phyloP scores from a whole-genome alignment of 768 basidiomycete genomes.

The Collybiopsis confluens region DNA sequence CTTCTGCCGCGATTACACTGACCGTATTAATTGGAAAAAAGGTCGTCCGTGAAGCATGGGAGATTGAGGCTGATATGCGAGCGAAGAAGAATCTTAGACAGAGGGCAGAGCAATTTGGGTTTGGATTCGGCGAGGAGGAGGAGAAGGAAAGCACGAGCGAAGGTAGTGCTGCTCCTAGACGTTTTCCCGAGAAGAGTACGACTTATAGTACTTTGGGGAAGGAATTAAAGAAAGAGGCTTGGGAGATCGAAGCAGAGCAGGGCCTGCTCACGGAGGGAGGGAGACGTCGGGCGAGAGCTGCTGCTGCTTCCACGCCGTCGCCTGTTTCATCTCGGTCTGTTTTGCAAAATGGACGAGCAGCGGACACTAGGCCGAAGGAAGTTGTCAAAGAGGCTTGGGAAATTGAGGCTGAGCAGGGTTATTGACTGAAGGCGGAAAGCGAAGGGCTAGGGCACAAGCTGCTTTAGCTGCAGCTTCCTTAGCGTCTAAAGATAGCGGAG shows the following conservation, averaged over 20 bases:
- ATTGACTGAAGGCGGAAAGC: conserved; percentile 67
- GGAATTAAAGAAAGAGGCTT: conserved; percentile 35
- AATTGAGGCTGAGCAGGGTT: conserved; percentile 73
- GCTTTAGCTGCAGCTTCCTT: conserved; percentile 24
- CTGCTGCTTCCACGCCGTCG: conserved; percentile 11
- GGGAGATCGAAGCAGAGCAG: conserved; percentile 52
- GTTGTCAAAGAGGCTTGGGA: conserved; percentile 74
- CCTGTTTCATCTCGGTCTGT: not conserved
- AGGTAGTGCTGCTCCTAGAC: not conserved
- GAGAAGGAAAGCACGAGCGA: not conserved
- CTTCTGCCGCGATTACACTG: conserved; percentile 37
- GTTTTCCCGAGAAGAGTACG: not conserved
- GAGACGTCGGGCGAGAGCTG: conserved; percentile 27
- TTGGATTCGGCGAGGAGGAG: conserved; percentile 42
- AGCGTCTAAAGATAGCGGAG: conserved; percentile 14
- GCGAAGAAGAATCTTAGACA: conserved; percentile 31
- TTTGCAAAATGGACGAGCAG: too few relatives aligned
- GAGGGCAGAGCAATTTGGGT: conserved; percentile 34
- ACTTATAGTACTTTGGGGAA: conserved; percentile 1
- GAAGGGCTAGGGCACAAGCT: conserved; percentile 57
- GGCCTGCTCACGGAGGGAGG: conserved; percentile 47
- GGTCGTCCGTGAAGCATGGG: conserved; percentile 73
- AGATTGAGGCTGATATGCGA: conserved; percentile 65
- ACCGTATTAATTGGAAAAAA: conserved; percentile 67
- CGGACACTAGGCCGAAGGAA: too few relatives aligned